These are phyloP conservation scores for Rubia peregrina DNA, from an alignment of 305 asterid species.

Conservation along the genomic window DNA sequence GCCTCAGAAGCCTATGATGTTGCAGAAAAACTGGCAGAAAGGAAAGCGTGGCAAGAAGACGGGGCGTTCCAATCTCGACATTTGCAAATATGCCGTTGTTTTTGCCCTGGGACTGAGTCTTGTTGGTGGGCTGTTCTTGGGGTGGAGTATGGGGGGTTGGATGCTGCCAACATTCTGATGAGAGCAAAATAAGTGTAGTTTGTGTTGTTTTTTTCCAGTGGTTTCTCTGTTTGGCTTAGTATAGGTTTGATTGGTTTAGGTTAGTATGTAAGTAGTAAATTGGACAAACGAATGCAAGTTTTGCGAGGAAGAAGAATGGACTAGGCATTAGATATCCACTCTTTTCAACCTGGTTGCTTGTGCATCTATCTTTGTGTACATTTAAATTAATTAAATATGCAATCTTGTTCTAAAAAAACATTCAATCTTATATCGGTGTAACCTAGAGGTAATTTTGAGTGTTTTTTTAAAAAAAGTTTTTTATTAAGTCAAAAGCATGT, in stretches of 20 bases:
- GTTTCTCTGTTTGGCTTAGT: conserved; percentile 17
- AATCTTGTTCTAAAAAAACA: background rate
- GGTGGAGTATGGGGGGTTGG: conserved; percentile 81
- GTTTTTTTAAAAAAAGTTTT: no score
- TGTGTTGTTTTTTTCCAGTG: conserved; percentile 10
- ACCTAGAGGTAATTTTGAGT: background rate
- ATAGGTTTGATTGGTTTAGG: conserved; percentile 13
- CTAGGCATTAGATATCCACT: background rate
- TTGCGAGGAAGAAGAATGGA: conserved; percentile 5
- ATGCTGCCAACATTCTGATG: conserved; percentile 56
- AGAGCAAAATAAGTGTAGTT: background rate
- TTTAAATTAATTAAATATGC: no score
- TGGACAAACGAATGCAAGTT: conserved; percentile 11
- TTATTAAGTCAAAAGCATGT: no score
- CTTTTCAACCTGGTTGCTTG: background rate
- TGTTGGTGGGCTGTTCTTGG: conserved; percentile 75
- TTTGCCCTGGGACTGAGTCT: conserved; percentile 79
- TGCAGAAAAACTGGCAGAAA: conserved; percentile 32
- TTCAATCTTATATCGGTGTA: background rate
- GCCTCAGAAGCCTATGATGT: conserved; percentile 33
- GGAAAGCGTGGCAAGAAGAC: conserved; percentile 32
- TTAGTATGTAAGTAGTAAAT: conserved; percentile 6
- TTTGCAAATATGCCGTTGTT: conserved; percentile 44
- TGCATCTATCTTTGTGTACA: background rate
- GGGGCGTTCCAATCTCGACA: conserved; percentile 20